Percentiles rank a stretch among this genome's conserved stretches.
Evolutionary conservation across 2,329 filamentous ascomycete species (phyloP).

Genomic region (Magnaporthiopsis incrustans): DNA sequence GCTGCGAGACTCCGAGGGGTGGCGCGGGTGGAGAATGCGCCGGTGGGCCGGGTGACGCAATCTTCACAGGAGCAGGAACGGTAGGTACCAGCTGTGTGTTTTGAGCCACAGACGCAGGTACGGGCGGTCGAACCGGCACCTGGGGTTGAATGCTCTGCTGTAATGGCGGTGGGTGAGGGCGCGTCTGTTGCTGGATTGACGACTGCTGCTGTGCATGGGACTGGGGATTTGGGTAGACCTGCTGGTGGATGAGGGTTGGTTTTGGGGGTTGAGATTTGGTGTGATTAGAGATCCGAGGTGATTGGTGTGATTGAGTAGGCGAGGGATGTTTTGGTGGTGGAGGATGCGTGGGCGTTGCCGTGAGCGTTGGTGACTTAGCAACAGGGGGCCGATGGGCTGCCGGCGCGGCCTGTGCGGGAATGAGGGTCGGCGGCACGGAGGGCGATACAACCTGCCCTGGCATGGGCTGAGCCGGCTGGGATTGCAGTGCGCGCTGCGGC

Average conservation of each 20-base stretch:
- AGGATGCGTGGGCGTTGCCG: background rate
- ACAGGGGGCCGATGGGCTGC: background rate
- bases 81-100: background rate
- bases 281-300: background rate
- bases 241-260: conserved; percentile 7
- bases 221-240: conserved; percentile 2
- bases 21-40: background rate
- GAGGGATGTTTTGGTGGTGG: conserved; percentile 9
- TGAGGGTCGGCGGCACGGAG: background rate
- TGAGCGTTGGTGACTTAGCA: background rate
- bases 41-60: background rate
- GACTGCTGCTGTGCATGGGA: conserved; percentile 3
- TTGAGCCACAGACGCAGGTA: background rate
- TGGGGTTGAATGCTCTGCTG: background rate
- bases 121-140: background rate
- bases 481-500: conserved; percentile 9
- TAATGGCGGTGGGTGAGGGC: conserved; percentile 12
- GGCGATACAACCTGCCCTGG: too few species aligned
- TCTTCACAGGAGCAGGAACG: background rate
- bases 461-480: conserved; percentile 10
- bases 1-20: background rate
- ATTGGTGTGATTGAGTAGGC: background rate
- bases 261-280: background rate
- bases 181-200: background rate
- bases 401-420: background rate